These are phyloP conservation scores for Hagleromyces aurorensis DNA, from an alignment of 805 yeast species.

Conservation along the genomic window DNA sequence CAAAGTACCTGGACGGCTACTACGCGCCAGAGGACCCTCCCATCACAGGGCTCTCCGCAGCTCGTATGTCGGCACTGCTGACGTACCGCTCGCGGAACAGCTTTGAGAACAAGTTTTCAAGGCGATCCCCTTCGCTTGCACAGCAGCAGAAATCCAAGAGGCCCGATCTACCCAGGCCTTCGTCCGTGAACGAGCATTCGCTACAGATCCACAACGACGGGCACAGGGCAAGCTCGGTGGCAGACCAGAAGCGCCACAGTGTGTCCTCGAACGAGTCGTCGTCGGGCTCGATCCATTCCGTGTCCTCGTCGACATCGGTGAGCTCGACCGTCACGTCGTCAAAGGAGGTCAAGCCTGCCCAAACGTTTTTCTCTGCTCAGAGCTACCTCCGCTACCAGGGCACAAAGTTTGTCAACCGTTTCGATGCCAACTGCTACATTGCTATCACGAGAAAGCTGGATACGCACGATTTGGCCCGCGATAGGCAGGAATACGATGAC, in stretches of 20 bases:
- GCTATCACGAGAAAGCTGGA: slow-evolving; percentile 89
- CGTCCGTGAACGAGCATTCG: slow-evolving; percentile 56
- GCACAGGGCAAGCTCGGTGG: slow-evolving; percentile 28
- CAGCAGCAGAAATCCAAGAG: slow-evolving; percentile 28
- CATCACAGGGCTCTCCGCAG: slow-evolving; percentile 81
- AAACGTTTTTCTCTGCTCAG: slow-evolving; percentile 85
- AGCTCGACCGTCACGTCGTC: slow-evolving; percentile 17
- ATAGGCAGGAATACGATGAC: slow-evolving; percentile 40
- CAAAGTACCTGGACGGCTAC: slow-evolving; percentile 86
- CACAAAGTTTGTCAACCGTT: slow-evolving; percentile 76
- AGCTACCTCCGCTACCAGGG: slow-evolving; percentile 93
- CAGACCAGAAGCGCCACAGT: slow-evolving; percentile 7
- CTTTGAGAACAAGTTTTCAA: slow-evolving; percentile 87
- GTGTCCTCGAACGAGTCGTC: slow-evolving; percentile 16
- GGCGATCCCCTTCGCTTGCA: slow-evolving; percentile 50
- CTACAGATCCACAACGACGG: slow-evolving; percentile 91
- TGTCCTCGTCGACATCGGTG: slow-evolving; percentile 24
- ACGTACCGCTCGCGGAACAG: slow-evolving; percentile 90
- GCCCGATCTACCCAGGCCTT: slow-evolving; percentile 23
- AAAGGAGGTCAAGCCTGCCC: slow-evolving; percentile 31
- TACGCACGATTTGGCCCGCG: slow-evolving; percentile 89
- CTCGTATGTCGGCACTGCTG: slow-evolving; percentile 91
- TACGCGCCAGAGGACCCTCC: slow-evolving; percentile 77
- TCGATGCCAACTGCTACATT: slow-evolving; percentile 95
- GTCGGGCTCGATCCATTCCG: slow-evolving; percentile 21